phyloP scores from a whole-genome alignment of 75 land plant genomes.

The Selaginella tamariscina region DNA sequence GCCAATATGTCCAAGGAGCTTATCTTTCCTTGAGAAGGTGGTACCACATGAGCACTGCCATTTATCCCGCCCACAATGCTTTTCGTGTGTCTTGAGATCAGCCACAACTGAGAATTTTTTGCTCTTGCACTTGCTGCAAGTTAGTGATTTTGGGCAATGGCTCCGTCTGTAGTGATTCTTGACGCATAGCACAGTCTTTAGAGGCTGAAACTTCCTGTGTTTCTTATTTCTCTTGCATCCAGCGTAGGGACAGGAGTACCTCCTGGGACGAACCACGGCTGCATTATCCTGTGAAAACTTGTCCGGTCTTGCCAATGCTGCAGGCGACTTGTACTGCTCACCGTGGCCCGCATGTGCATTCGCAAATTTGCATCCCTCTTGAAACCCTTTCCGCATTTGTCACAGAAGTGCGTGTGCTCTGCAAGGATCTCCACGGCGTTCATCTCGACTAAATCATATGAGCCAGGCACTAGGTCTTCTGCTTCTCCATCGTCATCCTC shows the following conservation, averaged over 20 bases:
- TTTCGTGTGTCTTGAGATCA: conserved; percentile 7
- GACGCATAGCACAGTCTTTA: conserved; percentile 6
- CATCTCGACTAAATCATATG: conserved; percentile 57
- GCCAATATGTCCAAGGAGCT: conserved; percentile 11
- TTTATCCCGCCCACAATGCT: conserved; percentile 10
- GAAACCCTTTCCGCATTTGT: conserved; percentile 73
- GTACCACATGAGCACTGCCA: conserved; percentile 12
- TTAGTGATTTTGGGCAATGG: conserved; percentile 6
- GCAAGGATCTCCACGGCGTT: conserved; percentile 71
- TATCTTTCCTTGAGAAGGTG: conserved; percentile 5
- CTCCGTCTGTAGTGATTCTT: conserved; percentile 10
- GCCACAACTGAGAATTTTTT: conserved; percentile 11
- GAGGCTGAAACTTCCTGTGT: conserved; percentile 11
- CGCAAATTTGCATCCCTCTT: conserved; percentile 74
- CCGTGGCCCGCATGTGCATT: conserved; percentile 94
- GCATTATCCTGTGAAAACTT: not conserved
- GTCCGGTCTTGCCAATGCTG: conserved; percentile 57
- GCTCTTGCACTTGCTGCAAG: conserved; percentile 11
- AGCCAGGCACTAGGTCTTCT: conserved; percentile 60
- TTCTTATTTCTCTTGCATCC: conserved; percentile 12
- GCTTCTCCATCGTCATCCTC: conserved; percentile 50
- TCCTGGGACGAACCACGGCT: not conserved
- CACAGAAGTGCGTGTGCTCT: conserved; percentile 75
- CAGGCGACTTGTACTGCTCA: conserved; percentile 65
- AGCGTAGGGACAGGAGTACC: conserved; percentile 3